Evolutionary conservation across 2,329 filamentous ascomycete species (phyloP), one percentile per base, ranked within the genome.

Genomic region (Plenodomus biglobosus): DNA sequence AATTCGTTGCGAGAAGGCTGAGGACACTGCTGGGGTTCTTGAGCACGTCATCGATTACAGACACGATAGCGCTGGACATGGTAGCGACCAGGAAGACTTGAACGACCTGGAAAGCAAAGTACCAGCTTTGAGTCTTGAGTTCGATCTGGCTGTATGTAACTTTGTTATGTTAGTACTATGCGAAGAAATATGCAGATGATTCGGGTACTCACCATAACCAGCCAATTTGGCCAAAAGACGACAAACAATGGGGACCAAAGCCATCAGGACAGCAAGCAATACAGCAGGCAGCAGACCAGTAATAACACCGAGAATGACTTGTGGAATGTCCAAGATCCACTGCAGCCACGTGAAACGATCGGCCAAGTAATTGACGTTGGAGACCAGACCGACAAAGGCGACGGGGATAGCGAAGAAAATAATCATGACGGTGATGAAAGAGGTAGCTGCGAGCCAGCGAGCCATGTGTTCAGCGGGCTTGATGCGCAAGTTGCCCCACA

Each of bases 51-150:
- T 64, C 54, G 34, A 72, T 65, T 17, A 69, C 68, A 11, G 86
- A 80, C 1, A 90, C 84, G 3, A 91, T 90, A 0, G 91, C 86
- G 17, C 90, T 90, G 4, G 88, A 81, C 32, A 96, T 60, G 0
- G 92, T 96, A 0, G 90, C 85, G 42, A 97, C 84, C 49, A 97
- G 76, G 77, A 97, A 97, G 34, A 96, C 90, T 69, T 97, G 92
- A n/a, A 97, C 81, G 36, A 97, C 84, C 71, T 94, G 90, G 77
- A 95, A 95, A 38, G 81, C 84, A 67, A 97, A 99, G 78, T 96
- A 99, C 59, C 85, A 88, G 64, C 92, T 92, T 68, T 99, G 94
- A 0, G 88, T 90, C 52, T 90, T 91, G 15, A 97, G 78, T 41
- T 79, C 77, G 11, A 76, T 72, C 43, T 77, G 73, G 30, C 74